phyloP scores from a whole-genome alignment of 2,329 filamentous ascomycete genomes.

The Ilyonectria sp. region DNA sequence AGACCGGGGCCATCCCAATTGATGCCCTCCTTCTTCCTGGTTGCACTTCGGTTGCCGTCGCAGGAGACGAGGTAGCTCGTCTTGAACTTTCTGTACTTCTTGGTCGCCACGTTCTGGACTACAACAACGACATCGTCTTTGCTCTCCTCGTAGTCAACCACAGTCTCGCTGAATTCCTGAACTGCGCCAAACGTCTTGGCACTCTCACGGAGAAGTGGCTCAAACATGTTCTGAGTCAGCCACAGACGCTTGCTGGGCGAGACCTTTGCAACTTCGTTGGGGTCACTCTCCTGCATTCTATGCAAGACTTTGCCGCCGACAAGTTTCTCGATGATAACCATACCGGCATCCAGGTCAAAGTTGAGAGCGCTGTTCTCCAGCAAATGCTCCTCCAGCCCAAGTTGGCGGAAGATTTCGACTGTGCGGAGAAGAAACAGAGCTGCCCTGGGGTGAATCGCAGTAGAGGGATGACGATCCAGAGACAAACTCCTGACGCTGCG shows the following conservation, averaged over 20 bases:
- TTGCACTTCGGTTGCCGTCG: constrained; percentile 24
- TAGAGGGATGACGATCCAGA: constrained; percentile 14
- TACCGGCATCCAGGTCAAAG: not conserved
- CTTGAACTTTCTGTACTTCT: constrained; percentile 24
- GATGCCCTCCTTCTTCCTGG: not conserved
- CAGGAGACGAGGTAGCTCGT: constrained; percentile 14
- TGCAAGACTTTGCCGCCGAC: not conserved
- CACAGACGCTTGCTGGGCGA: constrained; percentile 11
- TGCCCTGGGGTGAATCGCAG: constrained; percentile 17
- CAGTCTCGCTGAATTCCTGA: not conserved
- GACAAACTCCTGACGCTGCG: constrained; percentile 2
- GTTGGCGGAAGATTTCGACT: constrained; percentile 12
- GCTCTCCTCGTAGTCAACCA: constrained; percentile 5
- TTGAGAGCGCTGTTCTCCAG: not conserved
- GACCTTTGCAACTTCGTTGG: constrained; percentile 7
- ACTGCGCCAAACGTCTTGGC: not conserved
- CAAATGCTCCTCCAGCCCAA: not conserved
- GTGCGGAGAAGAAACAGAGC: constrained; percentile 13
- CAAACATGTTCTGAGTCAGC: constrained; percentile 25
- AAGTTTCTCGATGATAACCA: not conserved
- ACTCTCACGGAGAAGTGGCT: constrained; percentile 16
- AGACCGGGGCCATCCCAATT: constrained; percentile 3
- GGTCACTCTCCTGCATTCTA: constrained; percentile 11
- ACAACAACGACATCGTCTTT: constrained; percentile 7
- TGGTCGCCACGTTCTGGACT: constrained; percentile 14